Percentiles rank a stretch among this genome's conserved stretches.
Conservation (phyloP, 1,284 basidiomycete species). For the Microbotryum silenes-acaulis region DNA sequence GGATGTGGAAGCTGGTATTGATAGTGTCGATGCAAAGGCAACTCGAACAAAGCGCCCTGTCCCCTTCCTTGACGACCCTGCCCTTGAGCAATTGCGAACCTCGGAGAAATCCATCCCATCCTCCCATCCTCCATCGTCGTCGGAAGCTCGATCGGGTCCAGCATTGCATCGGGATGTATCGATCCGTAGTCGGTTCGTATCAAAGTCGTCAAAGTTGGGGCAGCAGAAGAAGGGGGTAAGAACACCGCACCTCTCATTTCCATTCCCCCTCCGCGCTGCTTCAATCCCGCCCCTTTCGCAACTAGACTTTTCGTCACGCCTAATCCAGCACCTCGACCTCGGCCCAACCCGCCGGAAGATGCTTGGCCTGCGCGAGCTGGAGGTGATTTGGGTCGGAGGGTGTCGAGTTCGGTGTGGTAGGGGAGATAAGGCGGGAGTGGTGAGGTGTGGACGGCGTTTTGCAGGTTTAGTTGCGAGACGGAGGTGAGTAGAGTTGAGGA, state of each 20-base stretch:
- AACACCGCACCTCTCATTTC: slow-evolving; percentile 15
- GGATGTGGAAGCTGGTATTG: too few species aligned
- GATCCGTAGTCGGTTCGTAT: not conserved
- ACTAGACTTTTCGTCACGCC: slow-evolving; percentile 32
- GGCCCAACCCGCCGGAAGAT: slow-evolving; percentile 37
- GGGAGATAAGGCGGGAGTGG: slow-evolving; percentile 26
- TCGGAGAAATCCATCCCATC: too few species aligned
- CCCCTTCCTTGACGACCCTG: slow-evolving; percentile 2
- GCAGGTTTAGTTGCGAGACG: slow-evolving; percentile 22
- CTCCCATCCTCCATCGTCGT: too few species aligned
- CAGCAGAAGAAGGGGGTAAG: slow-evolving; percentile 11
- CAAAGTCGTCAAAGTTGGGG: too few species aligned
- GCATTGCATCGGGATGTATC: not conserved
- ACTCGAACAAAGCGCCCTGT: slow-evolving; percentile 23
- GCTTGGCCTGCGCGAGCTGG: slow-evolving; percentile 37
- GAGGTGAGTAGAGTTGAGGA: slow-evolving; percentile 40
- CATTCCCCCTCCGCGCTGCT: slow-evolving; percentile 7
- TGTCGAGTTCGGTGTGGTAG: slow-evolving; percentile 60
- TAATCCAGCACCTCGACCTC: slow-evolving; percentile 35
- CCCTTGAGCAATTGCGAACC: slow-evolving; percentile 9
- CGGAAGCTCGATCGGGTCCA: not conserved
- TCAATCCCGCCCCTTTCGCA: slow-evolving; percentile 13
- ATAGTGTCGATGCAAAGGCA: slow-evolving; percentile 8
- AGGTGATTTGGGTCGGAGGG: slow-evolving; percentile 78
- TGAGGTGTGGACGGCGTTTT: slow-evolving; percentile 17